Percentiles rank a stretch among this genome's conserved stretches.
Conservation (phyloP, 1,139 yeast genomes). For the Taphrina betulina region DNA sequence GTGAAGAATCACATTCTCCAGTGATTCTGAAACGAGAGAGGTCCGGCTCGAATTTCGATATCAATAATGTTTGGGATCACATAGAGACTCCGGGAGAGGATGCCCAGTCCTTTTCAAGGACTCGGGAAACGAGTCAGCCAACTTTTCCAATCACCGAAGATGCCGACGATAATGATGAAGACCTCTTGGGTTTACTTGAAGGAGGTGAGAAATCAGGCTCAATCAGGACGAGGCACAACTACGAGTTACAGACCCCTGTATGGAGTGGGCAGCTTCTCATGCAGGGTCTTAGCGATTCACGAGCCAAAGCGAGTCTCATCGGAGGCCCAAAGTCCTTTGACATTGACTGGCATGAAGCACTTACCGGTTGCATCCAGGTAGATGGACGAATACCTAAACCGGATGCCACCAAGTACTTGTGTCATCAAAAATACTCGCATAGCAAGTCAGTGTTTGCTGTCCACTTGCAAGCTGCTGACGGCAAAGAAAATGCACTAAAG, state of each 20-base stretch:
- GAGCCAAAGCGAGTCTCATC: slow-evolving; percentile 50
- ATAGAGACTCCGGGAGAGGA: slow-evolving; percentile 4
- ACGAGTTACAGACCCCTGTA: neutral
- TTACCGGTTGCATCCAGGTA: slow-evolving; percentile 46
- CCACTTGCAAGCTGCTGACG: slow-evolving; percentile 44
- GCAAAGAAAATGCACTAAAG: slow-evolving; percentile 46
- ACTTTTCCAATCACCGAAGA: neutral
- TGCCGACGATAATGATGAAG: slow-evolving; percentile 16
- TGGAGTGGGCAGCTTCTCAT: slow-evolving; percentile 62
- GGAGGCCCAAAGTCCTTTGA: slow-evolving; percentile 45
- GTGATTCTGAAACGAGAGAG: slow-evolving; percentile 2
- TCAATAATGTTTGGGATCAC: slow-evolving; percentile 25
- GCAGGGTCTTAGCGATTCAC: slow-evolving; percentile 56
- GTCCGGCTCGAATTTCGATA: slow-evolving; percentile 23
- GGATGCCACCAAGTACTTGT: slow-evolving; percentile 60
- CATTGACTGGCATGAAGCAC: slow-evolving; percentile 38
- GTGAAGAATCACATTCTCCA: neutral
- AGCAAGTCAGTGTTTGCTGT: slow-evolving; percentile 57
- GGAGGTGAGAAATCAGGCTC: too few species aligned
- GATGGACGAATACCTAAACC: slow-evolving; percentile 62
- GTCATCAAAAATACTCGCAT: slow-evolving; percentile 47
- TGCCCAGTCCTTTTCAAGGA: neutral
- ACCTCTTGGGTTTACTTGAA: slow-evolving; percentile 7
- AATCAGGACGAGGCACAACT: slow-evolving; percentile 20
- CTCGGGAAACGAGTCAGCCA: neutral